Percentiles rank a stretch among this genome's conserved stretches.
Evolutionary conservation across 1,284 basidiomycete species (phyloP).

Genomic region (Austroboletus rostrupii): DNA sequence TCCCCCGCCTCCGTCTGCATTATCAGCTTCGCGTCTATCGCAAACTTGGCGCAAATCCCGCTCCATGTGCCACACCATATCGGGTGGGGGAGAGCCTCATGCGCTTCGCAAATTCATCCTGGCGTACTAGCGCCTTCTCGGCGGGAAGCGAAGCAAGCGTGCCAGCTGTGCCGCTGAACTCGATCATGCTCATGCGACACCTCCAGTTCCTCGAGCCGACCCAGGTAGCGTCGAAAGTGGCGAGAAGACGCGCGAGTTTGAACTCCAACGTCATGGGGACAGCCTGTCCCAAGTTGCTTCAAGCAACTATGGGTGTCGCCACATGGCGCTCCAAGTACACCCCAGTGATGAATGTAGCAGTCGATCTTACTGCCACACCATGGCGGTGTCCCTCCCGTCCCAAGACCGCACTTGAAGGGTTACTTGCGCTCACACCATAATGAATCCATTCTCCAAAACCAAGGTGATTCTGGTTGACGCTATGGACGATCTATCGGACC

Average conservation of each 20-base stretch:
- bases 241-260: conserved; percentile 40
- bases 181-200: conserved; percentile 36
- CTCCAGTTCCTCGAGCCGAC: conserved; percentile 34
- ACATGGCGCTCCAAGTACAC: conserved; percentile 30
- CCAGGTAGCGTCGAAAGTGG: conserved; percentile 37
- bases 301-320: conserved; percentile 40
- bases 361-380: no score
- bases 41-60: no score
- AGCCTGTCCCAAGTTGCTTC: conserved; percentile 44
- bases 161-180: no score
- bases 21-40: conserved; percentile 40
- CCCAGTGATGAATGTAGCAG: conserved; percentile 32
- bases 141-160: conserved; percentile 40
- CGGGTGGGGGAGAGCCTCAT: conserved; percentile 35
- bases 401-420: conserved; percentile 11
- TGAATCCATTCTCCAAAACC: conserved; percentile 43
- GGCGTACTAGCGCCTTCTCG: conserved; percentile 36
- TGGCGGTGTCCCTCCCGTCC: conserved; percentile 46
- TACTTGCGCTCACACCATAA: conserved; percentile 46
- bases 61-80: conserved; percentile 46
- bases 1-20: conserved; percentile 46
- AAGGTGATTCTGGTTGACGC: conserved; percentile 32
- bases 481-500: conserved; percentile 39
- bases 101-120: conserved; percentile 33
- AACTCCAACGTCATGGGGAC: conserved; percentile 45